Conservation (phyloP, 768 basidiomycete species). For the Leucogyrophana mollusca region DNA sequence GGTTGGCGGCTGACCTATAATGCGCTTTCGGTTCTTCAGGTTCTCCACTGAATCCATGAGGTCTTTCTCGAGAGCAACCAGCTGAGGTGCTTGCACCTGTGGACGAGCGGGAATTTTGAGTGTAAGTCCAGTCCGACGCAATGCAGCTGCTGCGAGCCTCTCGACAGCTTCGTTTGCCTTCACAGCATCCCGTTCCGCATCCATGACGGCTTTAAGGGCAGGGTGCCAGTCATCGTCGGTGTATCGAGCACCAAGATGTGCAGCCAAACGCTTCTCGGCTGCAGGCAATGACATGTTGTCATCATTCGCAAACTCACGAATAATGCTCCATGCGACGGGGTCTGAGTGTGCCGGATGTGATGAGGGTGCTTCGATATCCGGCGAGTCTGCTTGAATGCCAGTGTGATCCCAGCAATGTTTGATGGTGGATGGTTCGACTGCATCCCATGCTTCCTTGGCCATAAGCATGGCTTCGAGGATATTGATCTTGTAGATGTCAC, state of each 20-base stretch:
- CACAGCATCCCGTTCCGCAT: conserved; percentile 4
- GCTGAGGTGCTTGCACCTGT: background rate
- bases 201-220: conserved; percentile 10
- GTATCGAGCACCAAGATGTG: conserved; percentile 7
- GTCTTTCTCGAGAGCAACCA: conserved; percentile 5
- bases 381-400: conserved; percentile 15
- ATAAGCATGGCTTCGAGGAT: conserved; percentile 36
- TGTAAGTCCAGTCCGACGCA: background rate
- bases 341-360: background rate
- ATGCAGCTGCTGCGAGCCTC: conserved; percentile 1
- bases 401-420: conserved; percentile 37
- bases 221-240: conserved; percentile 3
- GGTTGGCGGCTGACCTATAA: conserved; percentile 8
- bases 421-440: conserved; percentile 27
- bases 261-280: conserved; percentile 8
- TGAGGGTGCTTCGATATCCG: too few species aligned
- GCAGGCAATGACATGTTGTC: conserved; percentile 15
- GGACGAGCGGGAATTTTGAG: conserved; percentile 1
- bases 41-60: conserved; percentile 11
- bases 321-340: conserved; percentile 5
- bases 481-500: conserved; percentile 36
- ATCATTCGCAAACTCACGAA: conserved; percentile 13
- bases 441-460: conserved; percentile 29
- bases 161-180: background rate
- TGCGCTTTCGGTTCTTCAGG: conserved; percentile 10